Evolutionary conservation across 352 stramenopile genomes (phyloP), one percentile per base, ranked within the genome.

Genomic region (Pythium periplocum): DNA sequence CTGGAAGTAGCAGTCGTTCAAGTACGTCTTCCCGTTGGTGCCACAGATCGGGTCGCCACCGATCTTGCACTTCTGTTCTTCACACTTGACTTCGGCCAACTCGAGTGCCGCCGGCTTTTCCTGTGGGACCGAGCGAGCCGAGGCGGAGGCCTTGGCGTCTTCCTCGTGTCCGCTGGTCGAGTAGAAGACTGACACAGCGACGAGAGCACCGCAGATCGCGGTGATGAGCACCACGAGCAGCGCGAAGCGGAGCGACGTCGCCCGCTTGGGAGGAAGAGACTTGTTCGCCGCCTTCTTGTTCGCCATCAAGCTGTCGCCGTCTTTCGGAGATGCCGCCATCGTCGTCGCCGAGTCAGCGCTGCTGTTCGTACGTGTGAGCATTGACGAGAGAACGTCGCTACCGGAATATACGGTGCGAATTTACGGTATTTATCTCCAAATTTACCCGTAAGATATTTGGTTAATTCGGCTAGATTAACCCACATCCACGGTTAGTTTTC

Each of bases 21-120:
- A 49, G 53, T 68, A 71, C 45, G 53, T 63, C 41, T 71, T 68
- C 39, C 64, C 59, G 45, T 71, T 53, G 40, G 55, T 66, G 36
- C 55, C 64, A 43, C 64, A 71, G 44, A 71, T 51, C 40, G 52
- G 43, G 12, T 46, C 35, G 49, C 56, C 56, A 41, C 56, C 56
- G 26, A 35, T 34, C 56, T 58, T 63, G 49, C 56, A 63, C 37
- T 53, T 41, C 39, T 55, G 38, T n/a, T 45, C 33, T 41, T 51
- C 36, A 37, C 56, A 63, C 30, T 26, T 31, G 1, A 41, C 35
- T 2, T 36, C 56, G 17, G 30, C 17, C 43, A 31, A 33, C 11
- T 40, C 17, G 7, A 11, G n/a, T 6, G 1, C 41, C 38, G 4
- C 12, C 33, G 37, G 31, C 12, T 45, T 12, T 30, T 53, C 9